These are phyloP conservation scores for Chlorociboria aeruginascens DNA, from an alignment of 495 filamentous ascomycete species.

Conservation along the genomic window DNA sequence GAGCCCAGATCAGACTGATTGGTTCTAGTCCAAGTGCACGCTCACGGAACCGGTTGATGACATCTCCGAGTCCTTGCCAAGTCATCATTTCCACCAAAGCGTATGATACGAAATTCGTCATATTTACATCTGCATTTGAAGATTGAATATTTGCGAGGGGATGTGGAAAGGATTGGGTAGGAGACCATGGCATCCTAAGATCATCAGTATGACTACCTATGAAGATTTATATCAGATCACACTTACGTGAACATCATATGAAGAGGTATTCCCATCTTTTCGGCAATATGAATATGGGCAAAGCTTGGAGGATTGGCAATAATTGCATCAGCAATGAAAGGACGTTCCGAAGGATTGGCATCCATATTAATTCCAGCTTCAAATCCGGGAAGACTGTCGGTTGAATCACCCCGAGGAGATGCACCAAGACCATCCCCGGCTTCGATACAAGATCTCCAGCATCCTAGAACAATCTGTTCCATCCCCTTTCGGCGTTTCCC, in stretches of 20 bases:
- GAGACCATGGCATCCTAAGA: conserved; percentile 47
- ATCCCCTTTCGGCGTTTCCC: conserved; percentile 52
- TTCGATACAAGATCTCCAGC: conserved; percentile 66
- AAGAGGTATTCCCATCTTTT: conserved; percentile 64
- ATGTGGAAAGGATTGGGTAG: conserved; percentile 40
- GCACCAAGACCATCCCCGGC: conserved; percentile 37
- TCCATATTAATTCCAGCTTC: conserved; percentile 25
- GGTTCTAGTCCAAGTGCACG: conserved; percentile 55
- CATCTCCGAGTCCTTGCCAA: conserved; percentile 68
- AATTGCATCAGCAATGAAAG: conserved; percentile 71
- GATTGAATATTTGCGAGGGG: conserved; percentile 43
- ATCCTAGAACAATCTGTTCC: conserved; percentile 60
- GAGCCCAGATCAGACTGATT: conserved; percentile 53
- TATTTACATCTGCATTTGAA: conserved; percentile 36
- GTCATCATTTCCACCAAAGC: conserved; percentile 68
- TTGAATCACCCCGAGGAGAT: conserved; percentile 15
- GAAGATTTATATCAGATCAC: background rate
- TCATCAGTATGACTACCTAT: background rate
- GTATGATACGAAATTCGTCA: conserved; percentile 66
- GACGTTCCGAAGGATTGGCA: conserved; percentile 25
- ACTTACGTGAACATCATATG: conserved; percentile 74
- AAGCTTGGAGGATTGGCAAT: conserved; percentile 81
- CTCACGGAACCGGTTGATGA: conserved; percentile 61
- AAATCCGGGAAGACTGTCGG: conserved; percentile 17
- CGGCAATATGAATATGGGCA: conserved; percentile 71